Evolutionary conservation across 2,329 filamentous ascomycete species (phyloP), one percentile per base, ranked within the genome.

Genomic region (Trichoderma guizhouense): DNA sequence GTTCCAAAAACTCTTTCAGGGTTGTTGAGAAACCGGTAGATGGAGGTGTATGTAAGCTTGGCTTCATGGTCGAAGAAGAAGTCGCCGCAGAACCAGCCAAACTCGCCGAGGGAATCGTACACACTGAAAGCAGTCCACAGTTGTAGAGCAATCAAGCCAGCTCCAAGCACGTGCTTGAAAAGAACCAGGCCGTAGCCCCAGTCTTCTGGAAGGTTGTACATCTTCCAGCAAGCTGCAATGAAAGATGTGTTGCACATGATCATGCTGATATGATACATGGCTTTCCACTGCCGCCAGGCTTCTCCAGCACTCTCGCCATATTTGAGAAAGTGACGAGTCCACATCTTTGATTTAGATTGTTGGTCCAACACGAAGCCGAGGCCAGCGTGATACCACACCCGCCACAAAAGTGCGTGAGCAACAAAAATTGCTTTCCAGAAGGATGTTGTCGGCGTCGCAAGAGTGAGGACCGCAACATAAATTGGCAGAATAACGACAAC

Each of bases 1-100:
- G 97, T 91, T 32, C 96, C 96, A 74, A 99, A 91, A 51, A 98
- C 91, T 71, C 95, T 92, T 81, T 99, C 96, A 0, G 96, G 96
- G 78, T 98, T 99, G 84, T 99, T 99, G 75, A 99, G 86, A 83
- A 97, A 99, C 62, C 96, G 94, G 81, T 99, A 99, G 77, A 99
- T 99, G 74, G 95, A 97, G 76, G 92, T 94, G 82, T 99, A 99
- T 0, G 93, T 98, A 73, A 98, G 86, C 82, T 96, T 97, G 14
- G 92, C 91, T 12, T 91, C 89, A 60, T 93, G 92, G 73, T 98
- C 94, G 79, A 96, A 98, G 86, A 99, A 98, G 85, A 98, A 99
- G 80, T 99, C 96, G 21, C 96, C 96, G 79, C 95, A 98, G 85
- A 98, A 98, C 95, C 95, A 99, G 77, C 96, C 96, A 78, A 98